Evolutionary conservation across 768 basidiomycete species (phyloP), one percentile per base, ranked within the genome.

Genomic region (Melanogaster broomeanus): DNA sequence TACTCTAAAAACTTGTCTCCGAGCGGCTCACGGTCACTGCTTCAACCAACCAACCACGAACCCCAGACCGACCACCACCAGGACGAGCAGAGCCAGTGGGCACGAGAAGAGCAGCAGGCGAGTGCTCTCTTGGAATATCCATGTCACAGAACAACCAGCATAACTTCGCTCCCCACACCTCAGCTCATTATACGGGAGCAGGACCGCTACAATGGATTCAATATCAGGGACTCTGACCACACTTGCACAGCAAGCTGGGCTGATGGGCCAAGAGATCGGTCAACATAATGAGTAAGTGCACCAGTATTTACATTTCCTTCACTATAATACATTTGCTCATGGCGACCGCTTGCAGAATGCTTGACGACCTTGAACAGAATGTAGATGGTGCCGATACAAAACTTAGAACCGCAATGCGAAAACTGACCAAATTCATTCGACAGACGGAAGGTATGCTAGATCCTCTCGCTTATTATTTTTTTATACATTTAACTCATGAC

Each of bases 221-320:
- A 95, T 99, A 64, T 81, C 87, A 0, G 93, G 93, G 0, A 94
- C 95, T 2, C 69, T 99, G 47, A 83, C 66, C 50, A 94, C 88
- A 1, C 74, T 99, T 7, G 86, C 87, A 0, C 86, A 90, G 56
- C 97, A 98, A 71, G 97, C 97, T 0, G 89, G 88, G 11, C 74
- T 98, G 28, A 99, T 99, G 84, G 96, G 96, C 0, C 84, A 83
- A 51, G 97, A 99, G 65, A 90, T 98, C 44, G 75, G 67, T 9
- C 93, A 95, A 64, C 97, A 99, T 61, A 90, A 88, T 59, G 91
- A 92, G 96, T 96, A 55, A 56, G 83, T 61, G 15, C 27, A n/a
- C 30, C 41, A n/a, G 67, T 54, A 44, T 3, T 30, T 31, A 11
- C 9, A 42, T 37, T 18, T 45, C 15, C n/a, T n/a, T n/a, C n/a